Percentiles rank a stretch among this genome's conserved stretches.
Conservation (phyloP, 768 basidiomycete genomes). For the Suillus variegatus region DNA sequence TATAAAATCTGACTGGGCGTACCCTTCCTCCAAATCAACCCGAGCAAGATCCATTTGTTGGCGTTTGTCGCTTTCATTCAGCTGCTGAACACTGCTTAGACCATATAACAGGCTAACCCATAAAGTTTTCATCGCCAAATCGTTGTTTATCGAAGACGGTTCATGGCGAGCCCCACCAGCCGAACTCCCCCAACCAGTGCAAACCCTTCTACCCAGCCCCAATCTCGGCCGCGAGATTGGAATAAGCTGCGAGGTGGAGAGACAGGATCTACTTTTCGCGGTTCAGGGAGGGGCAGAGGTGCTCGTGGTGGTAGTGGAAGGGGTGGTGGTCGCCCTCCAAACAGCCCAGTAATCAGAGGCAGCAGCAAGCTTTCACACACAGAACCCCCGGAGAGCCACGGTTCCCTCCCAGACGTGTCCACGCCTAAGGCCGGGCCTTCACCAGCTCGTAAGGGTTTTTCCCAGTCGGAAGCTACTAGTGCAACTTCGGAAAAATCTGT, state of each 20-base stretch:
- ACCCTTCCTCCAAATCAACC: conserved; percentile 2
- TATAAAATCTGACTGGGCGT: background rate
- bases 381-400: conserved; percentile 21
- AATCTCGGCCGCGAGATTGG: conserved; percentile 45
- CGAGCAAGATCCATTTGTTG: background rate
- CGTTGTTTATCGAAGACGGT: conserved; percentile 5
- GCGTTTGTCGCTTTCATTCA: background rate
- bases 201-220: conserved; percentile 27
- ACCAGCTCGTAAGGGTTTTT: conserved; percentile 18
- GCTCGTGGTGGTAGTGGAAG: conserved; percentile 32
- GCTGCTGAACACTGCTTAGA: background rate
- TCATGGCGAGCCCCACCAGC: conserved; percentile 48
- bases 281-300: conserved; percentile 39
- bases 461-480: conserved; percentile 20
- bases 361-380: conserved; percentile 18
- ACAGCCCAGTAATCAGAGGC: conserved; percentile 22
- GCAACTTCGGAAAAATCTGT: conserved; percentile 25
- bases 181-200: conserved; percentile 27
- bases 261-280: conserved; percentile 49
- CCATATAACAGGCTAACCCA: conserved; percentile 1
- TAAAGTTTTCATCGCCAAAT: background rate
- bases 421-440: conserved; percentile 14
- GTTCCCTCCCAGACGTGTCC: conserved; percentile 22
- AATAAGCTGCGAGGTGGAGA: conserved; percentile 40
- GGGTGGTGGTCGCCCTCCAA: conserved; percentile 32